Evolutionary conservation across 1,284 basidiomycete genomes (phyloP).

Genomic region (Fomes fomentarius): DNA sequence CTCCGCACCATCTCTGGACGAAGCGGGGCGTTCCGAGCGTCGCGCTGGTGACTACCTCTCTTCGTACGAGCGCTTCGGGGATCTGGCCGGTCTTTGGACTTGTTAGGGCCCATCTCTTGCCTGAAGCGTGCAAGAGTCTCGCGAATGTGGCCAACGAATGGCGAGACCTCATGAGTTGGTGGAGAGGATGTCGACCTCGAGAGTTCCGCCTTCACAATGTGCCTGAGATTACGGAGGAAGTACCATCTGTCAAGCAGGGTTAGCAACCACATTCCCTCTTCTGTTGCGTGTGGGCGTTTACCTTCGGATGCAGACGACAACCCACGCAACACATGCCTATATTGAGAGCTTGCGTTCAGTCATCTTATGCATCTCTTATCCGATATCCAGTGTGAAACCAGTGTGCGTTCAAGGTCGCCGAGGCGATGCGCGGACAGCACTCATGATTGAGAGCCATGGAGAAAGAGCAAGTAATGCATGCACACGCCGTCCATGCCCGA

Average conservation of each 20-base stretch:
- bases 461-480: neutral
- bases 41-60: neutral
- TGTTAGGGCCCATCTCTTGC: neutral
- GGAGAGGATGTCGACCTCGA: conserved; percentile 17
- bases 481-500: no score
- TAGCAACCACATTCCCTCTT: neutral
- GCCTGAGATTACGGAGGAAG: conserved; percentile 72
- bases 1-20: conserved; percentile 82
- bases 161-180: neutral
- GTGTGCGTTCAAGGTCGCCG: no score
- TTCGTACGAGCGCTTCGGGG: neutral
- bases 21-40: conserved; percentile 36
- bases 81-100: no score
- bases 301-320: conserved; percentile 37
- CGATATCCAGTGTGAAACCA: no score
- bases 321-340: conserved; percentile 38
- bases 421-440: no score
- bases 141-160: conserved; percentile 14
- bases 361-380: no score
- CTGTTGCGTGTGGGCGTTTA: conserved; percentile 8
- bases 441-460: no score
- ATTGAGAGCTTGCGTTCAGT: no score
- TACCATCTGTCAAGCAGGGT: conserved; percentile 54
- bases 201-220: conserved; percentile 59
- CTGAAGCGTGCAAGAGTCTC: conserved; percentile 14